Evolutionary conservation across 2,329 filamentous ascomycete genomes (phyloP).

Genomic region (Leptographium lundbergii): DNA sequence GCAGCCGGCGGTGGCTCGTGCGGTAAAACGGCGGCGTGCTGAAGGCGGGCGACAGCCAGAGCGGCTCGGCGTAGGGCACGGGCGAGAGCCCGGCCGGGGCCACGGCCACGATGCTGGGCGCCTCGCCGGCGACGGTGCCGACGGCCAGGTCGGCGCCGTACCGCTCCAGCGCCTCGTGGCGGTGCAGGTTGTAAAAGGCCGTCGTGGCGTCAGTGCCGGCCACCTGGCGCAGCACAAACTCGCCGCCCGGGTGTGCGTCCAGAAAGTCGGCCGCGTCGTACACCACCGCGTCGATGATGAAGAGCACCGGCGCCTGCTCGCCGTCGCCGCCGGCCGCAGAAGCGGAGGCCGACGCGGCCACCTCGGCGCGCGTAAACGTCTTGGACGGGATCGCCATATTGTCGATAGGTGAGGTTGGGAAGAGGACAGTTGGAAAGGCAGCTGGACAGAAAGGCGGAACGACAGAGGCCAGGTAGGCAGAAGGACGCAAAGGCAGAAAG

Average conservation of each 20-base stretch:
- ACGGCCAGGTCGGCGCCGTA: constrained; percentile 62
- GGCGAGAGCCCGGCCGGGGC: constrained; percentile 58
- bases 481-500: background rate
- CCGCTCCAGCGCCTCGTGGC: constrained; percentile 77
- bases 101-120: constrained; percentile 57
- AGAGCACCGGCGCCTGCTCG: constrained; percentile 60
- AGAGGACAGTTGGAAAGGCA: background rate
- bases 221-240: constrained; percentile 66
- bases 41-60: constrained; percentile 70
- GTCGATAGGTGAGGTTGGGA: background rate
- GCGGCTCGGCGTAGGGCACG: constrained; percentile 74
- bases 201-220: constrained; percentile 71
- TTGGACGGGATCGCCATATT: constrained; percentile 27
- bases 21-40: constrained; percentile 64
- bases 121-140: constrained; percentile 64
- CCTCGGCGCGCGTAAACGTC: constrained; percentile 49
- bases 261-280: constrained; percentile 80
- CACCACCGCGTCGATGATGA: constrained; percentile 75
- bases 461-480: background rate
- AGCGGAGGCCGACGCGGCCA: constrained; percentile 38
- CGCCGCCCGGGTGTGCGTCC: constrained; percentile 74
- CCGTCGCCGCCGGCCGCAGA: constrained; percentile 53
- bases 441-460: background rate
- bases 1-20: constrained; percentile 57
- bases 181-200: constrained; percentile 84